These are phyloP conservation scores for Saccharomyces hybrid DNA, from an alignment of 1,139 yeast genomes.

Conservation along the genomic window DNA sequence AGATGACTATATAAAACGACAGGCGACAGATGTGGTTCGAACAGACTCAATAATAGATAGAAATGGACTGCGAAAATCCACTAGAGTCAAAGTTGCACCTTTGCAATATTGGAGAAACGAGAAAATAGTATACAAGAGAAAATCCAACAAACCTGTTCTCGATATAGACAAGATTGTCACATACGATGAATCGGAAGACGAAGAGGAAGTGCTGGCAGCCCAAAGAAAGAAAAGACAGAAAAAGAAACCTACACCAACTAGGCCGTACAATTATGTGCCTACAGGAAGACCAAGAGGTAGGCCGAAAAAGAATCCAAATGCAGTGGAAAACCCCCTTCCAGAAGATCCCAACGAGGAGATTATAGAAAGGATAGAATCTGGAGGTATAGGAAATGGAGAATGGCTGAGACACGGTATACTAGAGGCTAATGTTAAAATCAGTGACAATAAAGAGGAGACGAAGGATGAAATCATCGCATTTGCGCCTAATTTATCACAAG, in stretches of 20 bases:
- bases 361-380: conserved; percentile 22
- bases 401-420: conserved; percentile 51
- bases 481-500: conserved; percentile 57
- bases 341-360: conserved; percentile 18
- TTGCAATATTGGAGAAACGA: conserved; percentile 85
- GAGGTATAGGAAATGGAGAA: conserved; percentile 42
- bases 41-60: conserved; percentile 11
- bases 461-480: conserved; percentile 53
- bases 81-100: conserved; percentile 61
- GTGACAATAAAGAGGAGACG: conserved; percentile 40
- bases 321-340: conserved; percentile 5
- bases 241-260: conserved; percentile 12
- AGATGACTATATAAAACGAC: conserved; percentile 24
- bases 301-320: conserved; percentile 17
- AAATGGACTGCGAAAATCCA: conserved; percentile 41
- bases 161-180: conserved; percentile 54
- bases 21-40: conserved; percentile 13
- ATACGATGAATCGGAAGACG: conserved; percentile 28
- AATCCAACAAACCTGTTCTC: conserved; percentile 45
- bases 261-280: conserved; percentile 24
- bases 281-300: conserved; percentile 24
- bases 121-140: conserved; percentile 55
- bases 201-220: conserved; percentile 23
- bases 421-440: conserved; percentile 44
- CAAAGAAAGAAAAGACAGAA: conserved; percentile 3